A percentile compares a stretch with the other conserved stretches of the same genome.
These are phyloP conservation scores for Apiospora koreana DNA, from an alignment of 2,329 filamentous ascomycete genomes.

Conservation along the genomic window DNA sequence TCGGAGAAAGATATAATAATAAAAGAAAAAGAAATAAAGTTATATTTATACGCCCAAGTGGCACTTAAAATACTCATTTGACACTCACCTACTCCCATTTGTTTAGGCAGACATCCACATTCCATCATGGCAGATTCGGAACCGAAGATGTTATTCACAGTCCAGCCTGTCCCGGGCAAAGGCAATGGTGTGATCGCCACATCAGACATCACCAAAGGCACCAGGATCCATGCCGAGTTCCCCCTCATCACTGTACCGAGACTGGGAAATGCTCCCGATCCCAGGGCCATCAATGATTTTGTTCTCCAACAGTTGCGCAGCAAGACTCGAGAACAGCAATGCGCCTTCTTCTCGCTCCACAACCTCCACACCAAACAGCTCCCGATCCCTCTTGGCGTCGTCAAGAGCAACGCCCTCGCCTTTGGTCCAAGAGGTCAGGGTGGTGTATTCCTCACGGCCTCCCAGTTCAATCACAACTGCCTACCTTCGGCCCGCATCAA, in stretches of 20 bases:
- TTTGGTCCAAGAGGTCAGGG: neutral
- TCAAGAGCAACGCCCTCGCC: constrained; percentile 11
- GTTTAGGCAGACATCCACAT: neutral
- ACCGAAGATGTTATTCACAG: neutral
- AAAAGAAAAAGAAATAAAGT: no score
- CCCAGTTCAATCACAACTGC: constrained; percentile 15
- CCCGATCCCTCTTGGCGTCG: constrained; percentile 10
- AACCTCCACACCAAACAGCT: constrained; percentile 12
- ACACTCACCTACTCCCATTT: neutral
- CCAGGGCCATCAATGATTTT: neutral
- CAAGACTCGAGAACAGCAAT: constrained; percentile 9
- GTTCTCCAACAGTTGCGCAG: neutral
- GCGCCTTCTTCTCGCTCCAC: constrained; percentile 11
- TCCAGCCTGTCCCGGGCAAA: constrained; percentile 12
- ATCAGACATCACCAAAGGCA: constrained; percentile 11
- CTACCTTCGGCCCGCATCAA: neutral
- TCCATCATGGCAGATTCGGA: neutral
- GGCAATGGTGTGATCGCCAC: constrained; percentile 11
- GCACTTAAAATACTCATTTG: no score
- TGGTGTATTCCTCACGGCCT: constrained; percentile 12
- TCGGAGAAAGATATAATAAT: no score
- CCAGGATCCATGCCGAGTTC: constrained; percentile 11
- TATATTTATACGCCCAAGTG: no score
- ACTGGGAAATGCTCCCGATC: neutral
- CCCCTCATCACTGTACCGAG: constrained; percentile 10